These are phyloP conservation scores for Diplotaxis tenuifolia DNA, from an alignment of 345 rosid genomes.

Conservation along the genomic window DNA sequence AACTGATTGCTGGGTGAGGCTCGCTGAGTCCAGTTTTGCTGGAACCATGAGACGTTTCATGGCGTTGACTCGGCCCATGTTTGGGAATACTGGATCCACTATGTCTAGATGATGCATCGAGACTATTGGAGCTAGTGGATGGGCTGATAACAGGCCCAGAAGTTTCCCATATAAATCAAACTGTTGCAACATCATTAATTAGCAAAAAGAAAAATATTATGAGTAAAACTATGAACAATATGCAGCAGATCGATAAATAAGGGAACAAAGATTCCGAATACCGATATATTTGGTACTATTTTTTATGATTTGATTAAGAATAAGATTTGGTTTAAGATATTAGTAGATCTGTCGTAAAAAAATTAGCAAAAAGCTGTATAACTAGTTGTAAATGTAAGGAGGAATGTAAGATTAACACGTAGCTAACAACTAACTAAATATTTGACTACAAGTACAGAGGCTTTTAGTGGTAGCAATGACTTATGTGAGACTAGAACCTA, in stretches of 20 bases:
- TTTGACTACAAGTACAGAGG: neutral
- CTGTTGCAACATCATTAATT: conserved; percentile 29
- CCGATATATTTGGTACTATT: neutral
- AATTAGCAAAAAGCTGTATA: neutral
- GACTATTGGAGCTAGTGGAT: conserved; percentile 65
- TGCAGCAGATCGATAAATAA: neutral
- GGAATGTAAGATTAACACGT: conserved; percentile 23
- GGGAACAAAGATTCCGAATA: neutral
- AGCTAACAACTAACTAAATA: conserved; percentile 3
- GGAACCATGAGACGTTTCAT: conserved; percentile 45
- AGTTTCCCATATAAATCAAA: conserved; percentile 58
- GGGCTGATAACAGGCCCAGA: conserved; percentile 70
- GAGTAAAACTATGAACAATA: neutral
- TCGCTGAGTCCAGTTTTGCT: conserved; percentile 58
- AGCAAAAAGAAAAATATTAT: neutral
- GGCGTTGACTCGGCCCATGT: conserved; percentile 43
- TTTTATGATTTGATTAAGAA: neutral
- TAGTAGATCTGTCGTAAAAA: neutral
- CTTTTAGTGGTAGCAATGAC: neutral
- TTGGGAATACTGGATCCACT: conserved; percentile 66
- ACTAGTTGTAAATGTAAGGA: neutral
- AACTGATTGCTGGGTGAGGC: conserved; percentile 61
- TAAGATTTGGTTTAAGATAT: neutral
- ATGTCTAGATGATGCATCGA: conserved; percentile 72
- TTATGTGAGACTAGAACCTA: neutral